Percentiles rank a stretch among this genome's conserved stretches.
phyloP scores from a whole-genome alignment of 768 basidiomycete species.

The Kwoniella dejecticola region DNA sequence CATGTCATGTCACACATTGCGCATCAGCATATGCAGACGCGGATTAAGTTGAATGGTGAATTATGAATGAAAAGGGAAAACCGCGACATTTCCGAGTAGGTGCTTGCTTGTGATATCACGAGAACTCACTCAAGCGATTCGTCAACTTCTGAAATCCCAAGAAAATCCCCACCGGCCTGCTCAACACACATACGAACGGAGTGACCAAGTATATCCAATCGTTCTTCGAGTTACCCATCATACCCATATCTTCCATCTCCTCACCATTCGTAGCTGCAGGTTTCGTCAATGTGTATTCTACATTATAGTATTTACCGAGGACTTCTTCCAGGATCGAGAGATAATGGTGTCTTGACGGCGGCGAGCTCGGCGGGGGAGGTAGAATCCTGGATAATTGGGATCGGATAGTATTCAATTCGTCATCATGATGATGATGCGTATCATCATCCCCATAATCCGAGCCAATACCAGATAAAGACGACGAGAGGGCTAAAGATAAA shows the following conservation, averaged over 20 bases:
- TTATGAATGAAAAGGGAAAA: not conserved
- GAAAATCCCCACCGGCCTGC: slow-evolving; percentile 39
- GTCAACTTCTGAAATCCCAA: slow-evolving; percentile 46
- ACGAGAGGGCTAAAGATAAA: too few species aligned
- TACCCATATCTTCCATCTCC: not conserved
- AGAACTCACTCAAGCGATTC: slow-evolving; percentile 38
- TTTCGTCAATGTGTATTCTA: slow-evolving; percentile 20
- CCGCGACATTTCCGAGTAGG: too few species aligned
- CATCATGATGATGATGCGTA: not conserved
- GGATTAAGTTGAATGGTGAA: not conserved
- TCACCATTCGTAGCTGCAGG: slow-evolving; percentile 23
- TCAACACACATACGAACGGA: slow-evolving; percentile 45
- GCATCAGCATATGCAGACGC: not conserved
- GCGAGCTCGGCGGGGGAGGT: slow-evolving; percentile 39
- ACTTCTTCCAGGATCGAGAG: slow-evolving; percentile 43
- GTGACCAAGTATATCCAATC: slow-evolving; percentile 47
- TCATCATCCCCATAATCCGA: not conserved
- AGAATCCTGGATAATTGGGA: slow-evolving; percentile 37
- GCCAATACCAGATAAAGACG: too few species aligned
- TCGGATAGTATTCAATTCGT: slow-evolving; percentile 23
- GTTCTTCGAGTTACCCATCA: slow-evolving; percentile 15
- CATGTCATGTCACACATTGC: too few species aligned
- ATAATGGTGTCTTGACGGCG: slow-evolving; percentile 38
- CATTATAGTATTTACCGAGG: slow-evolving; percentile 41
- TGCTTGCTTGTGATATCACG: not conserved